Base-by-base conservation (phyloP, 208 protist genomes). In the Balamuthia mandrillaris region DNA sequence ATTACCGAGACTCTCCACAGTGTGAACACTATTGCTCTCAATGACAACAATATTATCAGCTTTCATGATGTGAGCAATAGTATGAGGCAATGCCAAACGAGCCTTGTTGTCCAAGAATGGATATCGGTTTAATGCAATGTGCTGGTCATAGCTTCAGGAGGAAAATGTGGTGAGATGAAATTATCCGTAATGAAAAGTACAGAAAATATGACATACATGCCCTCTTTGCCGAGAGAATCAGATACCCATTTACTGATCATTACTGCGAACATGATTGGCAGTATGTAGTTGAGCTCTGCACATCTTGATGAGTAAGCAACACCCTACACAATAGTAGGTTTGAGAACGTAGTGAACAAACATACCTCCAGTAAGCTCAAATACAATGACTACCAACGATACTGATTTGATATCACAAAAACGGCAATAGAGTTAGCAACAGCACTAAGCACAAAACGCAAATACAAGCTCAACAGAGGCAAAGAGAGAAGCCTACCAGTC, bases 371-470 rank as follows among this genome's bases (percentile, higher is more conserved):
- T 72, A 24, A 87, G 21, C 70, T 87, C 84, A 61, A 70, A 56
- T 0, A 74, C 21, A 51, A 87, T 87, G 2, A 58, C 70, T 18
- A 65, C 61, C 27, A 89, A 63, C 39, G 86, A 87, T 29, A 89
- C 61, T 72, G 61, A 14, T 16, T 5, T 16, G 18, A 29, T 16
- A 35, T 60, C 52, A 60, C 31, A 18, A 10, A 10, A 52, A 52
- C 18, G 10, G 18, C 18, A n/a, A 52, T 10, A n/a, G 47, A 52
- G 47, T 52, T 10, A 52, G 18, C 18, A n/a, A 52, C 14, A n/a
- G 14, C 47, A 18, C 14, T 52, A 18, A n/a, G 14, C 10, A 65
- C 1, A 65, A 65, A 65, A 35, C 0, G 3, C 6, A 2, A 29
- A 1, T 27, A 24, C 16, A 7, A 16, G 35, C 7, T 24, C 9